Evolutionary conservation across 192 early-diverging fungal species (phyloP).

Genomic region (Paraglomus brasilianum): DNA sequence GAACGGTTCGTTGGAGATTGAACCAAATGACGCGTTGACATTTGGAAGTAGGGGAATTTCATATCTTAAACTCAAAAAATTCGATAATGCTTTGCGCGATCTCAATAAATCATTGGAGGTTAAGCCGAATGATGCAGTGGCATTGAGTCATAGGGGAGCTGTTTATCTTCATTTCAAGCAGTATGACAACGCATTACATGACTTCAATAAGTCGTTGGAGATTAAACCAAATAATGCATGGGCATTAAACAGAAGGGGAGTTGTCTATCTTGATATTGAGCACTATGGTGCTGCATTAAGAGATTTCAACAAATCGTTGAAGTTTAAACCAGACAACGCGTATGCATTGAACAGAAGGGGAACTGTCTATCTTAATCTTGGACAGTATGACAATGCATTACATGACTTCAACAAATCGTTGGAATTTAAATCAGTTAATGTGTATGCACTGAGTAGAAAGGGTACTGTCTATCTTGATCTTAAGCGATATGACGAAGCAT

Average conservation of each 20-base stretch:
- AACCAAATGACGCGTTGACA: not conserved
- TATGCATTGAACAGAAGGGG: conserved; percentile 1
- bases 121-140: too few relatives aligned
- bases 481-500: not conserved
- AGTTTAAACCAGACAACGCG: conserved; percentile 10
- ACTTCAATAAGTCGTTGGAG: too few relatives aligned
- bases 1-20: not conserved
- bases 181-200: too few relatives aligned
- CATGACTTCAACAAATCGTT: conserved; percentile 7
- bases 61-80: conserved; percentile 3
- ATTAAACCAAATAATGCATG: too few relatives aligned
- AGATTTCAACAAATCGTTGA: conserved; percentile 26
- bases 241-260: too few relatives aligned
- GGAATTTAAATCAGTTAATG: not conserved
- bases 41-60: not conserved
- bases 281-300: too few relatives aligned
- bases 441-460: not conserved
- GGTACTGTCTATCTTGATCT: not conserved
- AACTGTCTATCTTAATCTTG: conserved; percentile 7
- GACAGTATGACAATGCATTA: not conserved
- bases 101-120: conserved; percentile 28
- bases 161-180: too few relatives aligned
- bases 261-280: too few relatives aligned
- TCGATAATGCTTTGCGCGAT: not conserved
- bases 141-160: too few relatives aligned